Evolutionary conservation across 257 asterid species (phyloP), one percentile per base, ranked within the genome.

Genomic region (Nicotiana otophora): DNA sequence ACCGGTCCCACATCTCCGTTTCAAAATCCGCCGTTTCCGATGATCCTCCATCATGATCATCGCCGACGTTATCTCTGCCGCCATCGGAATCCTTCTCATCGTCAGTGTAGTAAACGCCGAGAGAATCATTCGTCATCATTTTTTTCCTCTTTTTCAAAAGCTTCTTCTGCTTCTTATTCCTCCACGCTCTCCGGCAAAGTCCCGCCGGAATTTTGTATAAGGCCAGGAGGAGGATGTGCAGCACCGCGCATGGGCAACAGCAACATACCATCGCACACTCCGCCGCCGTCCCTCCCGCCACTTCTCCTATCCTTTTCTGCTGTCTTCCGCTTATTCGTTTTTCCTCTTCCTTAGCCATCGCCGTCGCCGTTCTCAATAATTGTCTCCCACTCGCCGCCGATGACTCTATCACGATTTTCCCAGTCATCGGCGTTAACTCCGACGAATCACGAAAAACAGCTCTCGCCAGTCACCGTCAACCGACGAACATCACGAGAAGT

Each of bases 231-330:
- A 94, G 83, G 34, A 94, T 87, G 82, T 91, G 84, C 48, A 89
- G 88, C 28, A 94, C 57, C 62, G 92, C 93, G 86, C 97, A 94
- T 12, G 98, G 98, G 58, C 98, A 93, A 85, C 97, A 94, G 84
- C 98, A 94, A 84, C 95, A 91, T 26, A 94, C 89, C 78, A 92
- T 97, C 31, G 92, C 95, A 80, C 97, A 93, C 82, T 92, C 98
- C 63, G 97, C 97, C 66, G 97, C 76, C 2, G 97, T 91, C 11
- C 94, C 95, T 55, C 98, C 97, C 0, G 90, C 97, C 10, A 93
- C 90, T 88, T 94, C 98, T 60, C 88, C 93, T 39, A 93, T 76
- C 80, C 92, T 70, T 12, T 74, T 80, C 81, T 84, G 36, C 78
- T 82, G 51, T 82, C 55, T 42, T 48, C 84, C 62, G 88, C 91